phyloP scores from a whole-genome alignment of 345 rosid species.

The Gossypium arboreum region DNA sequence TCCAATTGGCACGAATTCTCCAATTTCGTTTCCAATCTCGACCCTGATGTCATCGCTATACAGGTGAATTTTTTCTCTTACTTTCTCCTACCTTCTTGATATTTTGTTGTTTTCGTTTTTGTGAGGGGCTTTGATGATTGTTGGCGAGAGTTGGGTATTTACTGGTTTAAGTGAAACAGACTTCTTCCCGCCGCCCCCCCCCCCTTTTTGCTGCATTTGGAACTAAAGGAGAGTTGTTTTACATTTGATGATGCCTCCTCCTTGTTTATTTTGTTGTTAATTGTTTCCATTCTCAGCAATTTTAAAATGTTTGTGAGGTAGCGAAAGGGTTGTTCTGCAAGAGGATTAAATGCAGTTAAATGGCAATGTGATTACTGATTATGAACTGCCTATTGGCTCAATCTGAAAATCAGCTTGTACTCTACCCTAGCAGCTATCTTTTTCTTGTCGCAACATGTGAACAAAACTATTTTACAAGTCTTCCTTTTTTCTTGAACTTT shows the following conservation, averaged over 20 bases:
- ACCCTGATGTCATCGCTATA: constrained; percentile 84
- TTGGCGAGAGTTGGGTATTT: background rate
- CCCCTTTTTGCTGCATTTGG: background rate
- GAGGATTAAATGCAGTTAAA: background rate
- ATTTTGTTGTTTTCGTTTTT: background rate
- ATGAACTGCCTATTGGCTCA: background rate
- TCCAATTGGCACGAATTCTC: constrained; percentile 83
- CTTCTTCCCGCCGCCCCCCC: background rate
- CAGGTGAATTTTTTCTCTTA: constrained; percentile 39
- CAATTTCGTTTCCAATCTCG: constrained; percentile 51
- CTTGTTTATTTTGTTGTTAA: background rate
- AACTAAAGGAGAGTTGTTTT: background rate
- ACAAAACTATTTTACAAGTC: background rate
- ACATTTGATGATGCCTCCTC: background rate
- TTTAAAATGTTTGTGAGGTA: background rate
- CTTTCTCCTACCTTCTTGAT: background rate
- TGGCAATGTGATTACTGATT: background rate
- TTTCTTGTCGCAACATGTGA: background rate
- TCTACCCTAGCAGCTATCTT: background rate
- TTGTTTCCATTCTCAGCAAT: background rate
- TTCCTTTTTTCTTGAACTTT: background rate
- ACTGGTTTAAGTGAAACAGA: background rate
- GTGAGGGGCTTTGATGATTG: background rate
- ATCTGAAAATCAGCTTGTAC: background rate
- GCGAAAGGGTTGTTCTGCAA: background rate